Evolutionary conservation across 805 yeast species (phyloP), one percentile per base, ranked within the genome.

Genomic region (Starmerella roubikii): DNA sequence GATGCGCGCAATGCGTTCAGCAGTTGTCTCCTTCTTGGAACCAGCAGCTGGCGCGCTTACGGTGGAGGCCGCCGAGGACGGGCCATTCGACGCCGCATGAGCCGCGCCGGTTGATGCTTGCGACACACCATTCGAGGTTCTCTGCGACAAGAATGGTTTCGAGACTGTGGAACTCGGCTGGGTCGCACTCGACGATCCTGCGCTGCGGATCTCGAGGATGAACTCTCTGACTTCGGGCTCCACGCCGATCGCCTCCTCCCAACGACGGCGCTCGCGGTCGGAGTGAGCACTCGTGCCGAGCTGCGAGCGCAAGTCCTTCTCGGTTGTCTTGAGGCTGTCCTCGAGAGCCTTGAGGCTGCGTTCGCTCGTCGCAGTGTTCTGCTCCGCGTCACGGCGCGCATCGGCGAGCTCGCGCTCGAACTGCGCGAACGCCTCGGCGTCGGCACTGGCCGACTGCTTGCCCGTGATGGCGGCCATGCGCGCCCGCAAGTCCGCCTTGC

Each of bases 401-500:
- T 66, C 68, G 36, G 67, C 68, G 45, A 78, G 66, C 35, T 64
- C 61, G 6, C 62, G 56, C 44, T 77, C 83, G 36, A 73, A 69
- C 37, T 66, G 70, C 29, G 74, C 72, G 49, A 70, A 67, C 8
- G 58, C 63, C 12, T 52, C 57, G 19, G 65, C 67, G 31, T 63
- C 57, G 24, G 35, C 27, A 7, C 17, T 17, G 6, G 62, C 62
- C 7, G 67, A 60, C 7, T 71, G 64, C 52, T 76, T 78, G 5
- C 95, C 95, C 0, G 96, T 86, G 52, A 88, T 69, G 3, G 88
- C 83, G 22, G 94, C 93, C 93, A 88, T 85, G 49, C 94, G 71
- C 36, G 86, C 81, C 46, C 76, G 75, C 50, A 91, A 65, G 40
- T 76, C 61, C 30, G 88, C 93, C 54, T 80, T 78, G 30, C 82